These are phyloP conservation scores for Geotrichum bryndzae DNA, from an alignment of 1,139 yeast species.

Conservation along the genomic window DNA sequence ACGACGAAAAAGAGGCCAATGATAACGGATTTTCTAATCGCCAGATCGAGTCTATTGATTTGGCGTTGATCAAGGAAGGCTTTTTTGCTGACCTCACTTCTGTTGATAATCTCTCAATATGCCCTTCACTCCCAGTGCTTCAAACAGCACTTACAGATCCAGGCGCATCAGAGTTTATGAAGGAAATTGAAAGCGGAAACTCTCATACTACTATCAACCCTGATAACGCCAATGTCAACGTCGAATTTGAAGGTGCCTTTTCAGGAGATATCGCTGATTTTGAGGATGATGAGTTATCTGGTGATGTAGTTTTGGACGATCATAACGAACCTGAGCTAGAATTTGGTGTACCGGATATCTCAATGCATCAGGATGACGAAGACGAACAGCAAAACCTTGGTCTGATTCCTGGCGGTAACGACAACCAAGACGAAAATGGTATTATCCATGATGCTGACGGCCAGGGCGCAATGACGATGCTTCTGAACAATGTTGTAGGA, in stretches of 20 bases:
- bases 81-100: conserved; percentile 26
- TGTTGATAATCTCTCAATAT: conserved; percentile 44
- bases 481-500: neutral
- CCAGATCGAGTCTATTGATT: conserved; percentile 12
- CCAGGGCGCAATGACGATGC: neutral
- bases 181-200: conserved; percentile 20
- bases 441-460: neutral
- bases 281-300: conserved; percentile 23
- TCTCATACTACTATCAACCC: neutral
- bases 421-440: conserved; percentile 1
- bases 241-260: conserved; percentile 10
- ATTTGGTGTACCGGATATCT: conserved; percentile 20
- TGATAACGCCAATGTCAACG: conserved; percentile 13
- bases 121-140: conserved; percentile 59
- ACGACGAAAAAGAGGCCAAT: neutral
- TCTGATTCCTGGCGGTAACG: neutral
- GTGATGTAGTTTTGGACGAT: conserved; percentile 21
- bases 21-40: conserved; percentile 13
- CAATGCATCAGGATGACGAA: conserved; percentile 13
- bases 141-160: conserved; percentile 53
- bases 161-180: conserved; percentile 21
- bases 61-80: conserved; percentile 18
- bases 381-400: conserved; percentile 18
- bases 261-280: conserved; percentile 23
- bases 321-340: conserved; percentile 21